Conservation (phyloP, 768 basidiomycete species). For the Antrodiella citrinella region DNA sequence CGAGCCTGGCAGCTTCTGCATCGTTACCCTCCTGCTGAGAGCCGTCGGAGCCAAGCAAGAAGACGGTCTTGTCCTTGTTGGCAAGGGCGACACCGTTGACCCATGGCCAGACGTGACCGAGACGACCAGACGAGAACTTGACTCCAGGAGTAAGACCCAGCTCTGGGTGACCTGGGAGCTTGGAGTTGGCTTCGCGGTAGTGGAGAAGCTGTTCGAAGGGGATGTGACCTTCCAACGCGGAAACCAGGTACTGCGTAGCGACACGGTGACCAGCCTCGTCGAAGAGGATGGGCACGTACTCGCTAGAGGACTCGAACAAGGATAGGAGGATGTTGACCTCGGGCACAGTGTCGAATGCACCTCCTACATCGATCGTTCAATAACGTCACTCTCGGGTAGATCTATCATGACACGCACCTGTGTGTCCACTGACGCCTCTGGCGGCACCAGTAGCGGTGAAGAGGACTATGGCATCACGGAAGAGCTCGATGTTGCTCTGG, state of each 20-base stretch:
- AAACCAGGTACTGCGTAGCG: slow-evolving; percentile 80
- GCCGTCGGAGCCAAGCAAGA: slow-evolving; percentile 83
- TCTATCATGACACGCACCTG: slow-evolving; percentile 37
- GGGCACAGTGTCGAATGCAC: slow-evolving; percentile 61
- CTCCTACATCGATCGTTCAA: slow-evolving; percentile 20
- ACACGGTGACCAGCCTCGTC: slow-evolving; percentile 88
- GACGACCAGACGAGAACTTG: slow-evolving; percentile 89
- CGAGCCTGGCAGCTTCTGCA: slow-evolving; percentile 81
- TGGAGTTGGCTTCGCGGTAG: slow-evolving; percentile 81
- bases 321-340: slow-evolving; percentile 76
- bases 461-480: slow-evolving; percentile 78
- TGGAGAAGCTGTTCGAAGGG: slow-evolving; percentile 72
- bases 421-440: slow-evolving; percentile 82
- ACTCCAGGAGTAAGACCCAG: slow-evolving; percentile 86
- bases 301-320: slow-evolving; percentile 58
- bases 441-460: slow-evolving; percentile 86
- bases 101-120: slow-evolving; percentile 86
- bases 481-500: slow-evolving; percentile 64
- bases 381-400: background rate
- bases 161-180: slow-evolving; percentile 86
- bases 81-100: slow-evolving; percentile 83
- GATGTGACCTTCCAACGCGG: slow-evolving; percentile 66
- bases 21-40: slow-evolving; percentile 91
- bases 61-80: slow-evolving; percentile 67
- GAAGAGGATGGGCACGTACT: slow-evolving; percentile 62